Base-by-base conservation (phyloP, 2,329 filamentous ascomycete species). In the Fusarium vanettenii region DNA sequence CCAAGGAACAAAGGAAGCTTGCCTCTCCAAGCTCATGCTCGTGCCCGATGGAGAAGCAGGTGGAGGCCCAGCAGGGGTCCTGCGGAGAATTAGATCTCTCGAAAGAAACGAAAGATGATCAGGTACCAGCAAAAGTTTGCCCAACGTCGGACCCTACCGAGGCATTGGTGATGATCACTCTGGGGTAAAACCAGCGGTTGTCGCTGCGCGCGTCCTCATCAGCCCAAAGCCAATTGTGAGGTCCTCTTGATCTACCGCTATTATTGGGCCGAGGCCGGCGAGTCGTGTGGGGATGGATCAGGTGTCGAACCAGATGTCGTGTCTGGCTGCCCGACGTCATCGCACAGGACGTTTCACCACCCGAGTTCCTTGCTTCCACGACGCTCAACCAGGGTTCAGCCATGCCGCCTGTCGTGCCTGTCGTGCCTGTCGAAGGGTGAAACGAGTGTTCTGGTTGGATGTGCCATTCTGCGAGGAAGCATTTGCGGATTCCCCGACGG, bases 291-390 rank as follows among this genome's bases (percentile, higher is more conserved):
- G 20, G 57, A 22, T 64, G 20, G 57, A 22, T 64, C 55, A 48
- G 67, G 71, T 67, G 64, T 69, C 62, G 55, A 67, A 71, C 60
- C 37, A 71, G 60, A 66, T 63, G 27, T 65, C 48, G 59, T 50
- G 48, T 65, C 37, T 73, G 55, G 64, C 27, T 67, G 37, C 57
- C 20, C 70, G 70, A 79, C 77, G 77, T 79, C 77, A 79, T 79
- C 55, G 70, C 55, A 70, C 77, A 78, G 73, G 59, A 22, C 31
- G 45, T 63, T 52, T 55, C 61, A 66, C 56, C 13, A 60, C 62
- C 39, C 35, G 39, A 76, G 73, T 72, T 76, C 72, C 70, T 76
- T 75, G 69, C 60, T 70, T 67, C 43, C 63, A 68, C 62, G 37
- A 63, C 66, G 61, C 41, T 45, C 55, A 27, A 61, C 64, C 73